These are phyloP conservation scores for Citrus maxima DNA, from an alignment of 345 rosid genomes.

Conservation along the genomic window DNA sequence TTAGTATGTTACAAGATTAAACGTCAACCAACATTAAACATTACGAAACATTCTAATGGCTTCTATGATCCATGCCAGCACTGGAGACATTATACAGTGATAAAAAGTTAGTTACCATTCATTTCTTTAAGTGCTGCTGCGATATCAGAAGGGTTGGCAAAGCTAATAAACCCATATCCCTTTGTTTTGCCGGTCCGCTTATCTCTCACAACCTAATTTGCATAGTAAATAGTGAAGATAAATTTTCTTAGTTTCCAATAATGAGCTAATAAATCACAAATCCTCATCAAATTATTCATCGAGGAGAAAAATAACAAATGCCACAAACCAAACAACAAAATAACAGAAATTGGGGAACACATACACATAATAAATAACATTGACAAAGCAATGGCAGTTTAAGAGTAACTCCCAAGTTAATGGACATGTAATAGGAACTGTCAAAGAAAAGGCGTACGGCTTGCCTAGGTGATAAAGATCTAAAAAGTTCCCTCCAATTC, in stretches of 20 bases:
- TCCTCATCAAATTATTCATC: not conserved
- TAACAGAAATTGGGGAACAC: not conserved
- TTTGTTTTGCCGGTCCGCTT: constrained; percentile 97
- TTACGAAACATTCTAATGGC: not conserved
- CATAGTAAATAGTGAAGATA: not conserved
- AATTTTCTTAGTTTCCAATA: not conserved
- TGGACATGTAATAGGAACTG: not conserved
- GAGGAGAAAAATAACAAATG: not conserved
- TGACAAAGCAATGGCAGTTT: not conserved
- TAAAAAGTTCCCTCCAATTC: not conserved
- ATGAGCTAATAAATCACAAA: not conserved
- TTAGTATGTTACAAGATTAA: not conserved
- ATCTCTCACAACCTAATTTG: constrained; percentile 85
- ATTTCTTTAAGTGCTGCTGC: constrained; percentile 93
- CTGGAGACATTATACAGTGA: not conserved
- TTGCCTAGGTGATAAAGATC: not conserved
- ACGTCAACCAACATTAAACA: not conserved
- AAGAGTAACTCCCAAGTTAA: not conserved
- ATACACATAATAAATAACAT: not conserved
- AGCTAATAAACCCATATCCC: constrained; percentile 98
- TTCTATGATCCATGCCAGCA: not conserved
- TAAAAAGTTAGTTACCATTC: constrained; percentile 57
- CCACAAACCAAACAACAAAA: not conserved
- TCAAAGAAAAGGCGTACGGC: not conserved
- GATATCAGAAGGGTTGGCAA: constrained; percentile 76